Evolutionary conservation across 495 filamentous ascomycete genomes (phyloP), one percentile per base, ranked within the genome.

Genomic region (Penicillium soppii): DNA sequence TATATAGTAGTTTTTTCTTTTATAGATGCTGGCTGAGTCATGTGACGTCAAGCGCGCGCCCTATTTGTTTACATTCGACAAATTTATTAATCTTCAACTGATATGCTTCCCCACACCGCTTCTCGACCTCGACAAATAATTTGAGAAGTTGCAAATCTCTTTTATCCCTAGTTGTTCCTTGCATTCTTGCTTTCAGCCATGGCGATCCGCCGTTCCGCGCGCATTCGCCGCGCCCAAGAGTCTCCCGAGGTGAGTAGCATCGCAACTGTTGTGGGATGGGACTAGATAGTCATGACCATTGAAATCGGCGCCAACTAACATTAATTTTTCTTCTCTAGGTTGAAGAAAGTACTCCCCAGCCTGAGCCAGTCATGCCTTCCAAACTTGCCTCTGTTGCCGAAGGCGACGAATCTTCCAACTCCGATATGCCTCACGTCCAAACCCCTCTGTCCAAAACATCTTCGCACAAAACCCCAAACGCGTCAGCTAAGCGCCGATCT

Each of bases 121-220:
- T 41, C 30, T 50, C 29, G 21, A 47, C 16, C 29, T 5, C 15
- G 20, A 16, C 20, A 19, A 41, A 46, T 46, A 19, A 12, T 27
- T 17, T 40, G 22, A n/a, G n/a, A n/a, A n/a, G n/a, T n/a, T n/a
- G n/a, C n/a, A n/a, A n/a, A n/a, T n/a, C n/a, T n/a, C 37, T 49
- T 13, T 3, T 33, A 10, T 17, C 20, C 39, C 12, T 17, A 23
- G 16, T 21, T 12, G 30, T 20, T 33, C 42, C 3, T 12, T 13
- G 22, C 27, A 41, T 32, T 35, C 16, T 50, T 41, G 29, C 33
- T 48, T 32, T 30, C 4, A 43, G n/a, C 43, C 19, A 73, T 73
- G 70, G 59, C 65, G 67, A 59, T 72, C 43, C 70, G 70, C 53
- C 70, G 70, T 42, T 73, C 70, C 40, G 70, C 70, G 44, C 70